These are phyloP conservation scores for Sanghuangporus weigelae DNA, from an alignment of 1,284 basidiomycete genomes.

Conservation along the genomic window DNA sequence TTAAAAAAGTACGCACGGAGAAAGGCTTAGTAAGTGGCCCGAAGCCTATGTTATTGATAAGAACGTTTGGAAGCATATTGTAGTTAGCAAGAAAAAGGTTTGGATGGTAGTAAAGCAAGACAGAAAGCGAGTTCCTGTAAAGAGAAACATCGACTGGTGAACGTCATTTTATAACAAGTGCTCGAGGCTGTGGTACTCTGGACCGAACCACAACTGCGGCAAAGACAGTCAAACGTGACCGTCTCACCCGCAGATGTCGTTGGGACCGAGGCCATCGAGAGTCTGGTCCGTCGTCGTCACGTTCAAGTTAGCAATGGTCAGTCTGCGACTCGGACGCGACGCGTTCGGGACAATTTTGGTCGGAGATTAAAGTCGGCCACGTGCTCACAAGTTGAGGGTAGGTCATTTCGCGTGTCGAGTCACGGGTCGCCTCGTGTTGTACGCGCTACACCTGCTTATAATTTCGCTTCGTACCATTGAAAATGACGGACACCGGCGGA, in stretches of 20 bases:
- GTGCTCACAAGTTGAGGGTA: background rate
- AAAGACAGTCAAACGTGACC: background rate
- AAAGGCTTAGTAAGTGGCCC: background rate
- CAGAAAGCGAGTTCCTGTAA: background rate
- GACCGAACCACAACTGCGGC: background rate
- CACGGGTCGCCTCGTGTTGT: background rate
- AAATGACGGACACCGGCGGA: slow-evolving; percentile 7
- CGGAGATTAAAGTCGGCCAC: background rate
- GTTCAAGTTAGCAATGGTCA: background rate
- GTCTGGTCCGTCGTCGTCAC: background rate
- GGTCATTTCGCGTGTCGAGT: slow-evolving; percentile 4
- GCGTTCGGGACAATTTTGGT: background rate
- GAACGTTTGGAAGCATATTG: background rate
- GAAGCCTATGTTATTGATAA: background rate
- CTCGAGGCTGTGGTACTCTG: background rate
- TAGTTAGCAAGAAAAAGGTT: background rate
- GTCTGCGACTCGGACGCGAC: background rate
- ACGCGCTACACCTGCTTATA: too few species aligned
- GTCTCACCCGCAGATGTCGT: background rate
- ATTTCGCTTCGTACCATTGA: too few species aligned
- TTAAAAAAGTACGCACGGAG: background rate
- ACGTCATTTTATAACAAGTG: background rate
- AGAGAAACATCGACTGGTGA: background rate
- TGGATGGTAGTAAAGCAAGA: background rate
- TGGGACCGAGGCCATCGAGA: background rate